These are phyloP conservation scores for Teratosphaeria nubilosa DNA, from an alignment of 2,329 filamentous ascomycete genomes.

Conservation along the genomic window DNA sequence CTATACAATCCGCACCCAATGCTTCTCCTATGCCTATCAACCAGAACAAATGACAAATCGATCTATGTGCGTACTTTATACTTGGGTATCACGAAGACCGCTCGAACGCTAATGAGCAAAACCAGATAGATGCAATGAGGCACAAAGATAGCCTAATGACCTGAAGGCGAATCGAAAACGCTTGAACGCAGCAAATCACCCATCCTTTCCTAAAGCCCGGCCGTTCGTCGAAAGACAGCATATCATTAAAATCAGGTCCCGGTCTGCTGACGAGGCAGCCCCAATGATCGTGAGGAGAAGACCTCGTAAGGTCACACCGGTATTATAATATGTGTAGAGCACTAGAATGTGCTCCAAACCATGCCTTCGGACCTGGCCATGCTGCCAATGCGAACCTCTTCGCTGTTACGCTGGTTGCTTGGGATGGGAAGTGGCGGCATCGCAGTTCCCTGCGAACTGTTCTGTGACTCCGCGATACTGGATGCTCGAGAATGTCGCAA, in stretches of 20 bases:
- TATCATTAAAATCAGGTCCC: background rate
- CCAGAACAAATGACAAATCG: background rate
- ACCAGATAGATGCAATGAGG: conserved; percentile 3
- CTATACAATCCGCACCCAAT: background rate
- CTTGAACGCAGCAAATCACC: conserved; percentile 15
- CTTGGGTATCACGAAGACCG: conserved; percentile 14
- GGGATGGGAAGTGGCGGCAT: conserved; percentile 20
- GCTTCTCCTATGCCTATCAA: background rate
- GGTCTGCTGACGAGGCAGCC: background rate
- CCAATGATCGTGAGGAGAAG: background rate
- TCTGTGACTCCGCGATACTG: conserved; percentile 33
- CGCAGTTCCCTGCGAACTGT: conserved; percentile 17
- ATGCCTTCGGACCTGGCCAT: conserved; percentile 25
- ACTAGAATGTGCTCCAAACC: conserved; percentile 25
- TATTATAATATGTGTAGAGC: background rate
- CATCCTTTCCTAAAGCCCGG: conserved; percentile 6
- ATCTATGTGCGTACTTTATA: conserved; percentile 12
- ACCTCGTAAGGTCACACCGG: background rate
- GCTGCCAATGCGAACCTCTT: conserved; percentile 20
- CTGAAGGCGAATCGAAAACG: conserved; percentile 8
- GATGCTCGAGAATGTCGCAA: conserved; percentile 45
- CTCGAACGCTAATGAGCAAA: conserved; percentile 17
- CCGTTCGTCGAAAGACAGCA: background rate
- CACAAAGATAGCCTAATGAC: background rate
- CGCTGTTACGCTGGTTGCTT: conserved; percentile 3